A percentile compares a stretch with the other conserved stretches of the same genome.
These are phyloP conservation scores for Aspergillus heteromorphus DNA, from an alignment of 495 filamentous ascomycete genomes.

Conservation along the genomic window DNA sequence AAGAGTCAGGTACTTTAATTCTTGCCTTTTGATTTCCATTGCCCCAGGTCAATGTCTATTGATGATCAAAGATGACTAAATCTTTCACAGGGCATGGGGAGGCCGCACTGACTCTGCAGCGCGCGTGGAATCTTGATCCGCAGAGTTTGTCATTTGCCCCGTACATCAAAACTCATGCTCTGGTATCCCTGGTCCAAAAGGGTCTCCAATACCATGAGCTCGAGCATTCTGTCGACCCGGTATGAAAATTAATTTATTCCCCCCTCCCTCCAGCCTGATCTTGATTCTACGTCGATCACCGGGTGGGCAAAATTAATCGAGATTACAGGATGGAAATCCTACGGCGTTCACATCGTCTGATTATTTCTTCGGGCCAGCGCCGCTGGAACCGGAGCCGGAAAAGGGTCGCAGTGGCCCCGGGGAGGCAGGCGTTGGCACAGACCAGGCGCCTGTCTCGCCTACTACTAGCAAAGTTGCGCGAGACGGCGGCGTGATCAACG, in stretches of 20 bases:
- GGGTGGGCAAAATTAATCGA: slow-evolving; percentile 1
- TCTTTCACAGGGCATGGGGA: slow-evolving; percentile 50
- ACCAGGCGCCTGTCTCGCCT: slow-evolving; percentile 26
- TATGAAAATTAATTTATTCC: slow-evolving; percentile 26
- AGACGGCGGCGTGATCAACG: slow-evolving; percentile 41
- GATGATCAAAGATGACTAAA: slow-evolving; percentile 18
- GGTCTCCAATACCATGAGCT: slow-evolving; percentile 70
- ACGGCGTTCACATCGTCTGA: slow-evolving; percentile 31
- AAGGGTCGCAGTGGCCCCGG: slow-evolving; percentile 21
- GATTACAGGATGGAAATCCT: slow-evolving; percentile 39
- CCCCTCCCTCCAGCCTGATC: too few species aligned
- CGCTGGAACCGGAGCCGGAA: slow-evolving; percentile 29
- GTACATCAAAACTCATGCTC: slow-evolving; percentile 67
- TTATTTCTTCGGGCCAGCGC: slow-evolving; percentile 49
- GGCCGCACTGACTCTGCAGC: slow-evolving; percentile 73
- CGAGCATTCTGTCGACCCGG: slow-evolving; percentile 56
- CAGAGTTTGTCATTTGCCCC: slow-evolving; percentile 71
- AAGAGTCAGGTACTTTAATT: slow-evolving; percentile 68
- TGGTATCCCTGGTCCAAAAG: slow-evolving; percentile 71
- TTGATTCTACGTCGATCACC: neutral
- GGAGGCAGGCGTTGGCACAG: slow-evolving; percentile 24
- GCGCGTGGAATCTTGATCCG: slow-evolving; percentile 72
- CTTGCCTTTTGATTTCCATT: slow-evolving; percentile 10
- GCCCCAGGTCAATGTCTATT: slow-evolving; percentile 2
- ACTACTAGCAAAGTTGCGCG: slow-evolving; percentile 34